These are phyloP conservation scores for Metschnikowia reukaufii DNA, from an alignment of 805 yeast species.

Conservation along the genomic window DNA sequence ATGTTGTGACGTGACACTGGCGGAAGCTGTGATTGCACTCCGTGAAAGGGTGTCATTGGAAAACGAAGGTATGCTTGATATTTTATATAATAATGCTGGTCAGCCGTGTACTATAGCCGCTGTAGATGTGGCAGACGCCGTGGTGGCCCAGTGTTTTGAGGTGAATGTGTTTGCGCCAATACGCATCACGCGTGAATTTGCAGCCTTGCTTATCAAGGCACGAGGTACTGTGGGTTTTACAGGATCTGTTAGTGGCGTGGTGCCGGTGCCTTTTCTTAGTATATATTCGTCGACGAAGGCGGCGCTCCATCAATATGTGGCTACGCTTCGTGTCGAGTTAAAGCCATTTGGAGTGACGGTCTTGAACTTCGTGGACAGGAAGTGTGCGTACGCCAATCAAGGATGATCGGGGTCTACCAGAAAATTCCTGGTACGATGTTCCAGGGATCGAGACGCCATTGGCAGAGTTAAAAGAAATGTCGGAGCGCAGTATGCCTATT, in stretches of 20 bases:
- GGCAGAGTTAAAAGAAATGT: slow-evolving; percentile 54
- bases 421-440: slow-evolving; percentile 48
- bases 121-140: slow-evolving; percentile 58
- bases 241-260: slow-evolving; percentile 66
- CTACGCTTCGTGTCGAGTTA: slow-evolving; percentile 61
- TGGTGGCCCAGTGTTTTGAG: slow-evolving; percentile 49
- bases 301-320: slow-evolving; percentile 71
- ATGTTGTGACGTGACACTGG: slow-evolving; percentile 56
- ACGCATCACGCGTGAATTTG: slow-evolving; percentile 58
- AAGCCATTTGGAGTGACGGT: slow-evolving; percentile 71
- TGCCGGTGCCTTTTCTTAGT: slow-evolving; percentile 68
- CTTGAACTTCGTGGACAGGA: slow-evolving; percentile 68
- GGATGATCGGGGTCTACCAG: slow-evolving; percentile 59
- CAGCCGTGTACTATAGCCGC: slow-evolving; percentile 72
- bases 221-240: slow-evolving; percentile 72
- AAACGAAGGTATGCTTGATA: slow-evolving; percentile 51
- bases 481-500: slow-evolving; percentile 58
- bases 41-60: slow-evolving; percentile 42
- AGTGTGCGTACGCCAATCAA: slow-evolving; percentile 71
- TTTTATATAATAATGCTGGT: slow-evolving; percentile 75
- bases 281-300: slow-evolving; percentile 70
- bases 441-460: slow-evolving; percentile 53
- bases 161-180: slow-evolving; percentile 74
- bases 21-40: slow-evolving; percentile 46
- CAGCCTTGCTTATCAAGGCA: slow-evolving; percentile 55